Evolutionary conservation across 495 filamentous ascomycete species (phyloP).

Genomic region (Penicillium waksmanii): DNA sequence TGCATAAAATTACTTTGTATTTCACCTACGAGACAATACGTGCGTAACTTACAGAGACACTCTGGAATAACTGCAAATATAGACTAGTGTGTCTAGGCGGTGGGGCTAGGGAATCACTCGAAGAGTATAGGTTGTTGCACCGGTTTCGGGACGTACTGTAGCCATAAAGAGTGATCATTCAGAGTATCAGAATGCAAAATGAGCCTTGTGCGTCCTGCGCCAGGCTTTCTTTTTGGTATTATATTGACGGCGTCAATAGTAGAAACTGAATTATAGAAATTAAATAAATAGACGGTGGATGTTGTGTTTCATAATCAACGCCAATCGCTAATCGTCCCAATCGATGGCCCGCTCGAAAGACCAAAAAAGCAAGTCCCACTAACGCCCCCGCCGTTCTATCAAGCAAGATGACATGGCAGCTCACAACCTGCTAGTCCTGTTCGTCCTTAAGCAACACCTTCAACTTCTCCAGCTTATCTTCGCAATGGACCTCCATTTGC

Average conservation of each 20-base stretch:
- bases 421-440: conserved; percentile 27
- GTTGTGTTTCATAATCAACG: background rate
- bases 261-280: no score
- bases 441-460: conserved; percentile 50
- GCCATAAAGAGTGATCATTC: background rate
- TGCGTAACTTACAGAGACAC: no score
- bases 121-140: no score
- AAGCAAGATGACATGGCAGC: background rate
- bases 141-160: no score
- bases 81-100: no score
- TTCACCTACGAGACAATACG: no score
- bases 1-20: no score
- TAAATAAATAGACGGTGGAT: background rate
- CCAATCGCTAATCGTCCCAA: background rate
- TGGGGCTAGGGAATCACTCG: no score
- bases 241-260: no score
- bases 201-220: no score
- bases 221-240: no score
- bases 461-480: conserved; percentile 50
- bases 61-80: no score
- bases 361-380: background rate
- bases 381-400: background rate
- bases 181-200: background rate
- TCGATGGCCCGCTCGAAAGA: background rate
- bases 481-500: conserved; percentile 53